Conservation (phyloP, 305 asterid species). For the Fraxinus velutina region DNA sequence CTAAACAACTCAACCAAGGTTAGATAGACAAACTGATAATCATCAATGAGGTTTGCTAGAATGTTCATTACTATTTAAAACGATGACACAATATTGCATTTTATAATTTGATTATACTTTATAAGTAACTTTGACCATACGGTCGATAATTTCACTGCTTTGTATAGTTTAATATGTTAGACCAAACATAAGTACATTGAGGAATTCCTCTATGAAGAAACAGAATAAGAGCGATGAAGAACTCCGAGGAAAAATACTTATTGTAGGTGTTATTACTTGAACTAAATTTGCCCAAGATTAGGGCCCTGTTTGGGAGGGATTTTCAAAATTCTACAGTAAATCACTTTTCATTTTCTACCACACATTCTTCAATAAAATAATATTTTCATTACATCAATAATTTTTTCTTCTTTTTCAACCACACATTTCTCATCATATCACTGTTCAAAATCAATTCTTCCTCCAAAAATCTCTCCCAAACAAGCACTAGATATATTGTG, state of each 20-base stretch:
- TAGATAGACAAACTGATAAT: conserved; percentile 9
- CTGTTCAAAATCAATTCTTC: too few species aligned
- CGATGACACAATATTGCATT: background rate
- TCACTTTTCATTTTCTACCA: too few species aligned
- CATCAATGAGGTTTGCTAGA: conserved; percentile 2
- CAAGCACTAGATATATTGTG: background rate
- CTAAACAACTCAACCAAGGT: conserved; percentile 1
- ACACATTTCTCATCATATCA: too few species aligned
- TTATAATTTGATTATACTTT: background rate
- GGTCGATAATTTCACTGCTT: background rate
- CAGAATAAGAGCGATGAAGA: background rate
- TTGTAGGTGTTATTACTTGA: background rate
- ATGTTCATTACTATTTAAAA: background rate
- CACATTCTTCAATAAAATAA: too few species aligned
- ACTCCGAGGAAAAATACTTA: background rate
- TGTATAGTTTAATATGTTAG: background rate
- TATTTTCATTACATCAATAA: too few species aligned
- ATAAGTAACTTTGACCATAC: background rate
- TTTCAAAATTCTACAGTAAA: too few species aligned
- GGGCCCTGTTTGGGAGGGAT: too few species aligned
- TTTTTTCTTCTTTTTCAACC: too few species aligned
- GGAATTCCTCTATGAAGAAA: background rate
- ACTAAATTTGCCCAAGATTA: background rate
- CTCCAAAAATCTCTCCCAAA: too few species aligned
- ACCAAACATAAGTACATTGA: background rate